These are phyloP conservation scores for Henningerozyma blattae DNA, from an alignment of 805 yeast species.

Conservation along the genomic window DNA sequence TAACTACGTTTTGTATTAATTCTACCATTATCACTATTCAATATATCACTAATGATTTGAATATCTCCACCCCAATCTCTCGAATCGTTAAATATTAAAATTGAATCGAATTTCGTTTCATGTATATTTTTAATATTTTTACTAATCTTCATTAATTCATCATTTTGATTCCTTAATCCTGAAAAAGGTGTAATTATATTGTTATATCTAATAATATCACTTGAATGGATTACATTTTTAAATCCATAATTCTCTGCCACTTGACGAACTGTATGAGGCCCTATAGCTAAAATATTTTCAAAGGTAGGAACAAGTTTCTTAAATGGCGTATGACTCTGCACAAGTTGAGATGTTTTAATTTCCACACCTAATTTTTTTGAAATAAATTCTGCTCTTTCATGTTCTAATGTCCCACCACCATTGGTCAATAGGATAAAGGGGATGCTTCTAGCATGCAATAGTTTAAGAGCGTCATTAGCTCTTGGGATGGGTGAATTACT, in stretches of 20 bases:
- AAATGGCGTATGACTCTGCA: slow-evolving; percentile 85
- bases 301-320: slow-evolving; percentile 41
- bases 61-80: slow-evolving; percentile 78
- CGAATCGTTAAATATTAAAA: slow-evolving; percentile 80
- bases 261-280: slow-evolving; percentile 55
- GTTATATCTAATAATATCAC: slow-evolving; percentile 52
- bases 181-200: slow-evolving; percentile 60
- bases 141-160: slow-evolving; percentile 32
- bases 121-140: slow-evolving; percentile 14
- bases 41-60: slow-evolving; percentile 62
- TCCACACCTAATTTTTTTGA: slow-evolving; percentile 31
- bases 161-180: slow-evolving; percentile 51
- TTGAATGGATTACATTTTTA: slow-evolving; percentile 56
- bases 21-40: slow-evolving; percentile 50
- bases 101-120: slow-evolving; percentile 48
- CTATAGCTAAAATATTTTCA: slow-evolving; percentile 64
- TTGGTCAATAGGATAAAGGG: slow-evolving; percentile 83
- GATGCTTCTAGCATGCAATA: slow-evolving; percentile 39
- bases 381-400: slow-evolving; percentile 42
- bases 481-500: slow-evolving; percentile 56
- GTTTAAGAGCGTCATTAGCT: slow-evolving; percentile 48
- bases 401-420: slow-evolving; percentile 77
- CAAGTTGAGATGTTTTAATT: slow-evolving; percentile 50
- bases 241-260: slow-evolving; percentile 77
- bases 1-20: slow-evolving; percentile 46